Conservation (phyloP, 768 basidiomycete genomes). For the Gyrodon lividus region DNA sequence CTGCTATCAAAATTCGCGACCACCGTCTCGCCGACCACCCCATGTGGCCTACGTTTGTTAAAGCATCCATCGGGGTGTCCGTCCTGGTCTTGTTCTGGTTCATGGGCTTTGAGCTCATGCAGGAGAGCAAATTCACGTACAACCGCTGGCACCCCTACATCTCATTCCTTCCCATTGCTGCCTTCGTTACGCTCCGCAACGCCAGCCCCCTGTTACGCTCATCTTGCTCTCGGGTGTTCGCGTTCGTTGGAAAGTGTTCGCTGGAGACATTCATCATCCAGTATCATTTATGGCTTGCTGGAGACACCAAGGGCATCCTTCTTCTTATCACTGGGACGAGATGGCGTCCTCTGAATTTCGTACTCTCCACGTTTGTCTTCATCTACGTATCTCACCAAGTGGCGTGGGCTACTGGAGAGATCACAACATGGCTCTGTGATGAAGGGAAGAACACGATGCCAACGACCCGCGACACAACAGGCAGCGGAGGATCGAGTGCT, state of each 20-base stretch:
- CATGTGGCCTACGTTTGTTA: constrained; percentile 58
- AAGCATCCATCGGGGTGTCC: constrained; percentile 49
- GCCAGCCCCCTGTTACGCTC: constrained; percentile 70
- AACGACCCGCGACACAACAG: constrained; percentile 12
- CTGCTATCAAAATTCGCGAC: constrained; percentile 74
- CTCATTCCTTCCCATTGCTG: constrained; percentile 76
- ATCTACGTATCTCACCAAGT: constrained; percentile 77
- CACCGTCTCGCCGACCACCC: constrained; percentile 65
- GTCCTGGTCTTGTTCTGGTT: constrained; percentile 66
- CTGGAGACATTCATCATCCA: constrained; percentile 92
- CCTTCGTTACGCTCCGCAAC: constrained; percentile 77
- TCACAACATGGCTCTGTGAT: constrained; percentile 63
- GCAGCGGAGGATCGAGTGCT: not conserved
- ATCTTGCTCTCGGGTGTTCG: constrained; percentile 64
- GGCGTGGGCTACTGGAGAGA: constrained; percentile 68
- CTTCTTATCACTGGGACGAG: constrained; percentile 71
- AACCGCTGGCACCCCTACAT: constrained; percentile 83
- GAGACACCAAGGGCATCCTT: constrained; percentile 79
- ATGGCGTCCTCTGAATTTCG: constrained; percentile 76
- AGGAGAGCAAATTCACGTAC: constrained; percentile 81
- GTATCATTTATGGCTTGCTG: constrained; percentile 85
- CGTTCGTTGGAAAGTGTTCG: constrained; percentile 83
- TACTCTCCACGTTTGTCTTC: constrained; percentile 75
- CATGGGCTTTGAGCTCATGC: constrained; percentile 75
- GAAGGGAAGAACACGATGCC: constrained; percentile 26